phyloP scores from a whole-genome alignment of 1,139 yeast genomes.

The Meyerozyma smithsonii region DNA sequence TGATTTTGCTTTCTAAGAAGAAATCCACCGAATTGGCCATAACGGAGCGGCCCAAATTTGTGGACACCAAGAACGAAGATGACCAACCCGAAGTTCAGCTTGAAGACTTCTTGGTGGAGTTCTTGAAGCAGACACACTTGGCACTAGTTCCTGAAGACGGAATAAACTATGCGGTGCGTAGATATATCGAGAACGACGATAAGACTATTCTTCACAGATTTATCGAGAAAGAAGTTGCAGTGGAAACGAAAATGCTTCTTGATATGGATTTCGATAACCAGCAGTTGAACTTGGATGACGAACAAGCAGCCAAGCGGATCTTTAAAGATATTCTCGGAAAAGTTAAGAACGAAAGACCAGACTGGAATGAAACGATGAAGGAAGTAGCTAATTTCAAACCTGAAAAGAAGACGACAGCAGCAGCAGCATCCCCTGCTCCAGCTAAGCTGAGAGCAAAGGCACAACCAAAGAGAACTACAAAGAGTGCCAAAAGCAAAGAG shows the following conservation, averaged over 20 bases:
- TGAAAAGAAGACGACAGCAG: conserved; percentile 3
- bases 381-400: not conserved
- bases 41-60: conserved; percentile 14
- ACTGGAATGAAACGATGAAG: conserved; percentile 3
- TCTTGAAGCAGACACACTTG: conserved; percentile 58
- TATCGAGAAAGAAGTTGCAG: conserved; percentile 60
- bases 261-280: conserved; percentile 35
- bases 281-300: conserved; percentile 28
- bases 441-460: conserved; percentile 3
- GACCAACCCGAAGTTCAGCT: conserved; percentile 36
- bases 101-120: conserved; percentile 56
- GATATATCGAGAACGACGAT: conserved; percentile 79
- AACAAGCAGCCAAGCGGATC: conserved; percentile 21
- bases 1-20: conserved; percentile 64
- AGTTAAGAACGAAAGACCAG: conserved; percentile 16
- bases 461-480: conserved; percentile 3
- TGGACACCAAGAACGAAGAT: conserved; percentile 16
- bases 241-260: conserved; percentile 56
- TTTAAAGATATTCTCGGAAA: conserved; percentile 26
- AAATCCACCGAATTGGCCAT: conserved; percentile 1
- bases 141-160: conserved; percentile 74
- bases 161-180: conserved; percentile 65
- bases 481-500: conserved; percentile 5
- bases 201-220: conserved; percentile 64
- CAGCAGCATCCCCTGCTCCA: conserved; percentile 1